Percentiles rank a stretch among this genome's conserved stretches.
Evolutionary conservation across 208 protist species (phyloP).

Genomic region (Leishmania arabica): DNA sequence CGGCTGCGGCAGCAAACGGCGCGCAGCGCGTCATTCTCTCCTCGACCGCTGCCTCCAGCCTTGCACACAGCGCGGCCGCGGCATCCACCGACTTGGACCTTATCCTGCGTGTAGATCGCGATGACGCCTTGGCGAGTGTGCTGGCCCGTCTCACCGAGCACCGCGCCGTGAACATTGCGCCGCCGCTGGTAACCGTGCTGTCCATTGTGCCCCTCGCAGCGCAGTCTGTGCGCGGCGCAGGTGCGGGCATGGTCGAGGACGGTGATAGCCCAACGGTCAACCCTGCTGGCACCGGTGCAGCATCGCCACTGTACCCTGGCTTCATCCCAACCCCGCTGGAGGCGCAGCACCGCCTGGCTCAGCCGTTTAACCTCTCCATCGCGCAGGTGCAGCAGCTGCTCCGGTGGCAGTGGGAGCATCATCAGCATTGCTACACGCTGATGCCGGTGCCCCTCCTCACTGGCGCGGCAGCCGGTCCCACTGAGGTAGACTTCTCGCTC

Average conservation of each 20-base stretch:
- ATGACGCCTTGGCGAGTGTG: slow-evolving; percentile 26
- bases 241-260: slow-evolving; percentile 19
- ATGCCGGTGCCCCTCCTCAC: slow-evolving; percentile 46
- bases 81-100: slow-evolving; percentile 14
- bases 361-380: slow-evolving; percentile 57
- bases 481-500: slow-evolving; percentile 24
- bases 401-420: slow-evolving; percentile 80
- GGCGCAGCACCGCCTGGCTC: slow-evolving; percentile 45
- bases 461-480: slow-evolving; percentile 16
- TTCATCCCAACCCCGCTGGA: slow-evolving; percentile 50
- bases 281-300: not conserved
- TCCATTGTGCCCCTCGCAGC: slow-evolving; percentile 24
- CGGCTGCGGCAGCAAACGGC: not conserved
- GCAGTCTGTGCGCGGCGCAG: slow-evolving; percentile 33
- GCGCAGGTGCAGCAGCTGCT: slow-evolving; percentile 67
- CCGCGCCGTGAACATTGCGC: not conserved
- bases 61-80: not conserved
- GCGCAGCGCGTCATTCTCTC: not conserved
- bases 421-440: slow-evolving; percentile 67
- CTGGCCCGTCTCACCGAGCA: slow-evolving; percentile 11
- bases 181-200: slow-evolving; percentile 40
- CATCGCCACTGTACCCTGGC: slow-evolving; percentile 40
- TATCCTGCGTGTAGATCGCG: slow-evolving; percentile 31
- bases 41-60: not conserved
- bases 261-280: not conserved